A percentile compares a stretch with the other conserved stretches of the same genome.
Evolutionary conservation across 2,329 filamentous ascomycete genomes (phyloP).

Genomic region (Colletotrichum euphorbiae): DNA sequence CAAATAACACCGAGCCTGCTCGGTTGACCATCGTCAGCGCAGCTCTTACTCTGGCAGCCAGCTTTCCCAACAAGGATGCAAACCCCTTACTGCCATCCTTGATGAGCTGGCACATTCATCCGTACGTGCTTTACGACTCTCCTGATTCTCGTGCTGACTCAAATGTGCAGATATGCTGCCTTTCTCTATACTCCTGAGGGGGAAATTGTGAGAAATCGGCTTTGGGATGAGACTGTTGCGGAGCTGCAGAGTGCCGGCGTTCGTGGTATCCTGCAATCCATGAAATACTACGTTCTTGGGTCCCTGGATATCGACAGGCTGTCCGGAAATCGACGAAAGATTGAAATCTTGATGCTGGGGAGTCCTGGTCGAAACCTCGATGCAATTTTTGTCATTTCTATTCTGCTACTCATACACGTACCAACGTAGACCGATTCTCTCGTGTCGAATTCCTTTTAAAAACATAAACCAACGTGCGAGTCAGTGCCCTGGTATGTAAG

Average conservation of each 20-base stretch:
- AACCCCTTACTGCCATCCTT: conserved; percentile 41
- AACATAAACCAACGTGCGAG: no score
- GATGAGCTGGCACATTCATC: background rate
- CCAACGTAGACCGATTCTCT: no score
- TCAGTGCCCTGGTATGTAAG: no score
- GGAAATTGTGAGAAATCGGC: background rate
- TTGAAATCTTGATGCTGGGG: no score
- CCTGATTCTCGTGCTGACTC: rapidly evolving
- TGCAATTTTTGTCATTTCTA: no score
- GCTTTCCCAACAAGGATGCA: background rate
- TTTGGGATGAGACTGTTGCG: background rate
- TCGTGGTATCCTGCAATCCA: background rate
- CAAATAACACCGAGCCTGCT: background rate
- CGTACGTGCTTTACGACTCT: rapidly evolving
- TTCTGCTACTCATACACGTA: no score
- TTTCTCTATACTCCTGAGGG: background rate
- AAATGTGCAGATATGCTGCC: background rate
- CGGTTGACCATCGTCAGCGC: conserved; percentile 47
- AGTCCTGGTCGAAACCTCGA: no score
- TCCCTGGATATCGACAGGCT: no score
- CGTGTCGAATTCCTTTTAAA: no score
- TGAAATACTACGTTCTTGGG: background rate
- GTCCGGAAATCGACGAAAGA: no score
- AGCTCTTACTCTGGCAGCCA: conserved; percentile 38
- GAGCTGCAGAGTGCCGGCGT: background rate